A percentile compares a stretch with the other conserved stretches of the same genome.
These are phyloP conservation scores for Monilinia vaccinii-corymbosi DNA, from an alignment of 2,329 filamentous ascomycete species.

Conservation along the genomic window DNA sequence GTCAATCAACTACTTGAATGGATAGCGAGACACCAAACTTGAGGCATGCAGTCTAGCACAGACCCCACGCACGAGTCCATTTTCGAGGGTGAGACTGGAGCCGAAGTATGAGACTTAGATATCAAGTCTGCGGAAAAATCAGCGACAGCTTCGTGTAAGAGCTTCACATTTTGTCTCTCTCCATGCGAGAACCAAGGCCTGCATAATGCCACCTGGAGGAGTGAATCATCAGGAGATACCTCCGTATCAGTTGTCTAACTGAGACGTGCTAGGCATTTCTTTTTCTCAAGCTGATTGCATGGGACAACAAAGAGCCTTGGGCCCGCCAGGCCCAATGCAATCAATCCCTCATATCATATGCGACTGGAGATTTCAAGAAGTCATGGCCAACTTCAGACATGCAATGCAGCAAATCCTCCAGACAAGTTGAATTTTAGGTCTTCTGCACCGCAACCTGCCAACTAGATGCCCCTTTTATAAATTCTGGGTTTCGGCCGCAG, in stretches of 20 bases:
- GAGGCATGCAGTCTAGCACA: background rate
- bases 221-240: no score
- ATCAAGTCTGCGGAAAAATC: background rate
- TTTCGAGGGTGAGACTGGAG: background rate
- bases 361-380: background rate
- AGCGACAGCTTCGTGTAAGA: background rate
- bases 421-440: accelerated
- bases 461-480: background rate
- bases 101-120: background rate
- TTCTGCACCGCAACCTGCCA: background rate
- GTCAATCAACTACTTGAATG: background rate
- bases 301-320: background rate
- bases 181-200: background rate
- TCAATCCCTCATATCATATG: background rate
- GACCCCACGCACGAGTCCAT: background rate
- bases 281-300: background rate
- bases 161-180: background rate
- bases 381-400: background rate
- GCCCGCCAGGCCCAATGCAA: background rate
- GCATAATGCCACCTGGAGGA: background rate
- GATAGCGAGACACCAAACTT: background rate
- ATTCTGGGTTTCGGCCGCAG: background rate
- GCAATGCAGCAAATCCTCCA: background rate
- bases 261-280: background rate
- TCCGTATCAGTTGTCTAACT: background rate